Conservation (phyloP, 129 eudicot genomes). For the Scalesia atractyloides region DNA sequence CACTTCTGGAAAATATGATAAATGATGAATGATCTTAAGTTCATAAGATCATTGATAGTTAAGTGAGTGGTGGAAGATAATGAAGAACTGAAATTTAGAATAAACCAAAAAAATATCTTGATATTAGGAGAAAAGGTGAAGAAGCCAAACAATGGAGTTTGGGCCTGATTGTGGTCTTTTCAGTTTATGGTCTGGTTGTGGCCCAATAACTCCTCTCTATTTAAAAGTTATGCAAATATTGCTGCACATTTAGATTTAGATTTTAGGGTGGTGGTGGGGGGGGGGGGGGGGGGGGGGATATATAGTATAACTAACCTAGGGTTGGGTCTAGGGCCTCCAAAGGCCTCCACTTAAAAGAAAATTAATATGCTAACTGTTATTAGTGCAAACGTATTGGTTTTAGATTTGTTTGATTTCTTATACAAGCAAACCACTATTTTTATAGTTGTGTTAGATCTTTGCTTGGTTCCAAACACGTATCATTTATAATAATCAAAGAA, state of each 20-base stretch:
- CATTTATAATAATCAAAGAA: no score
- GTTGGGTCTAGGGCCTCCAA: no score
- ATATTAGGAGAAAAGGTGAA: not conserved
- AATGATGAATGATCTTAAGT: not conserved
- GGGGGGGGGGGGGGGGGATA: no score
- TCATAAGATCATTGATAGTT: not conserved
- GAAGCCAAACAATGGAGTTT: not conserved
- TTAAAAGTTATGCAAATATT: not conserved
- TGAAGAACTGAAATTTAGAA: constrained; percentile 6
- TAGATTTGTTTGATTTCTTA: no score
- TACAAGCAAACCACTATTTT: no score
- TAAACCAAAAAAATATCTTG: not conserved
- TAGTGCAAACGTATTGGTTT: no score
- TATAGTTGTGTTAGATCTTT: no score
- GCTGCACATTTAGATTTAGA: not conserved
- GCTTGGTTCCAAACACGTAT: no score
- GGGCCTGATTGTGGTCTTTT: not conserved
- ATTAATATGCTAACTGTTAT: no score
- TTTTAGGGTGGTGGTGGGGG: no score
- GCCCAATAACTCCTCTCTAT: not conserved
- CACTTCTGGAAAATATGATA: not conserved
- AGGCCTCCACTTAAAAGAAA: no score
- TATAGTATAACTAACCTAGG: no score
- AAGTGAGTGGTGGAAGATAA: constrained; percentile 25
- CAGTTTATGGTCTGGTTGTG: constrained; percentile 2